These are phyloP conservation scores for Wickerhamomyces sydowiorum DNA, from an alignment of 805 yeast species.

Conservation along the genomic window DNA sequence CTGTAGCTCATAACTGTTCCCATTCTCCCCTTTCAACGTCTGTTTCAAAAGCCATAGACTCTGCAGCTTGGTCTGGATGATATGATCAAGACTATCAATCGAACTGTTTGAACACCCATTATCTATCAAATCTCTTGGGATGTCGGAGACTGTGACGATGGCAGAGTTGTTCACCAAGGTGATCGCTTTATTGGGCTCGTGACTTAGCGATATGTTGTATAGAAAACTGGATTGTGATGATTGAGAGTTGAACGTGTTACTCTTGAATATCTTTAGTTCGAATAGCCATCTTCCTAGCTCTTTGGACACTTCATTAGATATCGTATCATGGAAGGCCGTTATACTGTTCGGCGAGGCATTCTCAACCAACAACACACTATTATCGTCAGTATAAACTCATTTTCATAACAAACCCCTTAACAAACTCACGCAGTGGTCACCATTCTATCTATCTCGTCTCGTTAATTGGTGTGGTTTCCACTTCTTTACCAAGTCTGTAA, in stretches of 20 bases:
- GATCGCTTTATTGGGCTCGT: constrained; percentile 12
- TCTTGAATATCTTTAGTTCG: constrained; percentile 61
- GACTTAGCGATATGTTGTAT: constrained; percentile 10
- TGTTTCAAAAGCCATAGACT: constrained; percentile 70
- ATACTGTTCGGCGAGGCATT: constrained; percentile 55
- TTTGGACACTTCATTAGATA: constrained; percentile 62
- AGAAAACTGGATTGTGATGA: constrained; percentile 26
- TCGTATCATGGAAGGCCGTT: constrained; percentile 62
- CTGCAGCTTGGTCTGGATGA: constrained; percentile 53
- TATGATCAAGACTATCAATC: constrained; percentile 50
- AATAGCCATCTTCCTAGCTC: constrained; percentile 62
- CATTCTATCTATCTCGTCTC: neutral
- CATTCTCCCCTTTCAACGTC: constrained; percentile 68
- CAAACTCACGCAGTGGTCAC: constrained; percentile 3
- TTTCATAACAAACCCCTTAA: neutral
- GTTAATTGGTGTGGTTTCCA: neutral
- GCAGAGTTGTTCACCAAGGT: constrained; percentile 21
- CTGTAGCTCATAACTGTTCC: constrained; percentile 54
- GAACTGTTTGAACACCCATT: constrained; percentile 49
- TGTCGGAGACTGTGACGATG: constrained; percentile 21
- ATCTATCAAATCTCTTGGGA: constrained; percentile 29
- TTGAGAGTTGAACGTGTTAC: constrained; percentile 39
- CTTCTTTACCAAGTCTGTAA: too few relatives aligned
- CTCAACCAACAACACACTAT: constrained; percentile 34
- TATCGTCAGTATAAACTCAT: neutral